These are phyloP conservation scores for Cryptosporidium sp. DNA, from an alignment of 169 alveolate species.

Conservation along the genomic window DNA sequence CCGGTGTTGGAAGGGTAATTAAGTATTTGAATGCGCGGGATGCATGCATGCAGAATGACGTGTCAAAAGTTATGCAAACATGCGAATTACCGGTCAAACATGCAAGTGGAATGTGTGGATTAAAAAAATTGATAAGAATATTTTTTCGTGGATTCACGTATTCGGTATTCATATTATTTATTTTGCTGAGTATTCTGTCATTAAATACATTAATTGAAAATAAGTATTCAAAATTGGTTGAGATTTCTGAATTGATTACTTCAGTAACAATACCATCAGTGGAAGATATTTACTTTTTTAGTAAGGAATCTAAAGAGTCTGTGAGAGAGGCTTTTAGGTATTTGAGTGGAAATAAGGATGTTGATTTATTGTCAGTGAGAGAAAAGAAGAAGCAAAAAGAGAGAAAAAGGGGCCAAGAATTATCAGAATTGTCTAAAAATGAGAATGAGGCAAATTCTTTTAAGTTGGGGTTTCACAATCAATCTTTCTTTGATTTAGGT, in stretches of 20 bases:
- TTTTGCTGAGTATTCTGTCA: constrained; percentile 15
- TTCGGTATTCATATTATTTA: background rate
- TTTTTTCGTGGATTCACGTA: background rate
- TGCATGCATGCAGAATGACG: constrained; percentile 66
- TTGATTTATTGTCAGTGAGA: background rate
- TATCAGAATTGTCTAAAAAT: background rate
- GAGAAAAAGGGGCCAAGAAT: background rate
- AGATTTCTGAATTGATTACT: constrained; percentile 11
- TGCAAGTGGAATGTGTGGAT: background rate
- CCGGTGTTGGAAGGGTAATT: constrained; percentile 44
- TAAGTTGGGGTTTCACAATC: background rate
- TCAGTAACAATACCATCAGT: constrained; percentile 40
- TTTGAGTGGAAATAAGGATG: constrained; percentile 5
- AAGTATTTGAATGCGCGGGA: constrained; percentile 58
- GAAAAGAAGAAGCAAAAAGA: background rate
- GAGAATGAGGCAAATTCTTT: no score
- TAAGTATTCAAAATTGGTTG: background rate
- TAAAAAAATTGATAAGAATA: background rate
- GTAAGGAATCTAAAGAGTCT: constrained; percentile 54
- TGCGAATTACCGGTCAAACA: background rate
- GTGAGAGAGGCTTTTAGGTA: constrained; percentile 50
- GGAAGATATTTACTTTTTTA: constrained; percentile 38
- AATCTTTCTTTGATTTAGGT: background rate
- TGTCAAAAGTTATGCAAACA: constrained; percentile 16
- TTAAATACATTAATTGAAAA: constrained; percentile 15